Evolutionary conservation across 345 rosid species (phyloP), one percentile per base, ranked within the genome.

Genomic region (Bretschneidera sinensis): DNA sequence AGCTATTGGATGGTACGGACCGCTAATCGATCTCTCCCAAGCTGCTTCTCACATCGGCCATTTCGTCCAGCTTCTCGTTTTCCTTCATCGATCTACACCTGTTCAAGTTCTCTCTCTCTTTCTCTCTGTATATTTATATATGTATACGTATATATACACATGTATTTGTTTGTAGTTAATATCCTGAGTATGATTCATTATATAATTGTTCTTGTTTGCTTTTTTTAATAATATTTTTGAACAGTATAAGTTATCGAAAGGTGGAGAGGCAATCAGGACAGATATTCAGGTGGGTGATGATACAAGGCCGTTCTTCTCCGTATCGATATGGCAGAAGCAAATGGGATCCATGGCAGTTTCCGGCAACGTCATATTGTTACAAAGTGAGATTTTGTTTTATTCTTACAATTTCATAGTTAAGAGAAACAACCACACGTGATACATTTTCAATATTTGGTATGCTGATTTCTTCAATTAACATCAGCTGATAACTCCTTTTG

Each of bases 221-320:
- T 48, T 14, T 22, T 17, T 31, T 51, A 21, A 6, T 53, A 33
- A n/a, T 35, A n/a, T n/a, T n/a, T n/a, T n/a, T n/a, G n/a, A 14
- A 8, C 77, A 81, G 89, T 79, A 69, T 55, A 79, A 73, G 67
- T 33, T 77, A 55, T 60, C 80, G 2, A 71, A 65, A 25, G 83
- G 85, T 0, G 80, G 84, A 47, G 76, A 79, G 28, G 59, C 75
- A 23, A 53, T 84, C 21, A 72, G 79, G 76, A 84, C 79, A 0
- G 89, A 84, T 61, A 69, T 83, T 49, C 83, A 75, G 62, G 89
- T 81, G 0, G 85, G 89, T 18, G 86, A 84, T 51, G 81, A 84
- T 55, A 76, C 85, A 61, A 66, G 62, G 31, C 73, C 80, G 17
- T 69, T 71, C 23, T 81, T 81, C 67, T 57, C 74, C 1, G 77